A percentile compares a stretch with the other conserved stretches of the same genome.
These are phyloP conservation scores for Apophysomyces elegans DNA, from an alignment of 371 early-diverging fungal species.

Conservation along the genomic window DNA sequence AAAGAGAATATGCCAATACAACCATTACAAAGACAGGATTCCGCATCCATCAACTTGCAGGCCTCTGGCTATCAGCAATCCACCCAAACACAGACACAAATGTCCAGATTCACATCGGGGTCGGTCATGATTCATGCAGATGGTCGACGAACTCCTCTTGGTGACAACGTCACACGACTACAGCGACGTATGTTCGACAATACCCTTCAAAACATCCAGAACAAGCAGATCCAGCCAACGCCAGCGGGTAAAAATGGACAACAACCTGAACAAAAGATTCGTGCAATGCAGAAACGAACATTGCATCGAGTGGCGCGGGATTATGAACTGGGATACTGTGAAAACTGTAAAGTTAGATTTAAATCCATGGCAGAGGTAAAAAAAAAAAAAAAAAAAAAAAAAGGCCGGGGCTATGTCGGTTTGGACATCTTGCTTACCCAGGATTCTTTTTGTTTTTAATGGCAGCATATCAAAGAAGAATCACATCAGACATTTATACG, in stretches of 20 bases:
- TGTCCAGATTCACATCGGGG: constrained; percentile 18
- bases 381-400: constrained; percentile 9
- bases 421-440: constrained; percentile 2
- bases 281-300: constrained; percentile 13
- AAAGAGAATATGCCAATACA: background rate
- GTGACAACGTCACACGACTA: constrained; percentile 34
- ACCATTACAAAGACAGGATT: background rate
- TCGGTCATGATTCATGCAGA: constrained; percentile 17
- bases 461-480: constrained; percentile 39
- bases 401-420: no score
- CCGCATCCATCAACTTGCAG: constrained; percentile 19
- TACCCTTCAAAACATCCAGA: constrained; percentile 15
- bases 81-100: constrained; percentile 15
- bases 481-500: constrained; percentile 38
- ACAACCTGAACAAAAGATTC: constrained; percentile 14
- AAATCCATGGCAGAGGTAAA: constrained; percentile 34
- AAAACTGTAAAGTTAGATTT: constrained; percentile 43
- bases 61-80: constrained; percentile 30
- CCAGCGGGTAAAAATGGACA: constrained; percentile 15
- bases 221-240: constrained; percentile 11
- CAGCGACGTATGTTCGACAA: constrained; percentile 41
- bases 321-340: constrained; percentile 37
- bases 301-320: constrained; percentile 7
- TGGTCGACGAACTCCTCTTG: constrained; percentile 20
- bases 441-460: background rate